These are phyloP conservation scores for Xerocomellus dryophilus DNA, from an alignment of 768 basidiomycete species.

Conservation along the genomic window DNA sequence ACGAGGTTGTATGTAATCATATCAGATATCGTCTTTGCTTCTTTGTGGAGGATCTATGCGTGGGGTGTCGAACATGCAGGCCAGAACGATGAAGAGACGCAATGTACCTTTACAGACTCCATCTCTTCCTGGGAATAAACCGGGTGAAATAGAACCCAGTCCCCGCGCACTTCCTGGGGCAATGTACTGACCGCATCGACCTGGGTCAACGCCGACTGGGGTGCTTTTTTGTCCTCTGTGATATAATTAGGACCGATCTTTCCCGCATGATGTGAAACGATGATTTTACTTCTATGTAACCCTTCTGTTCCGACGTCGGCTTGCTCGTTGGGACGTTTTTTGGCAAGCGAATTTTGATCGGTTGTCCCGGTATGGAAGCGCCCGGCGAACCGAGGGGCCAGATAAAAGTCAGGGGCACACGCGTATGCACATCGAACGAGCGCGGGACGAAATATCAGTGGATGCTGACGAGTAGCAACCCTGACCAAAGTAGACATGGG, in stretches of 20 bases:
- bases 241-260: neutral
- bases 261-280: neutral
- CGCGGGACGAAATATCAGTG: constrained; percentile 9
- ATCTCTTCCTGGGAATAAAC: constrained; percentile 79
- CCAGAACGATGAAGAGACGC: neutral
- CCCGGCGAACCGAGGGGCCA: neutral
- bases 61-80: constrained; percentile 3
- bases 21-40: constrained; percentile 66
- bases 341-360: constrained; percentile 23
- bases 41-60: constrained; percentile 63
- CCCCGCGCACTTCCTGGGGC: constrained; percentile 58
- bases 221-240: constrained; percentile 27
- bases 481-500: constrained; percentile 19
- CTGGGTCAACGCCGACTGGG: constrained; percentile 16
- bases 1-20: constrained; percentile 69
- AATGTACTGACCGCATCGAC: constrained; percentile 51
- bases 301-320: constrained; percentile 35
- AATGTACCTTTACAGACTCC: constrained; percentile 61
- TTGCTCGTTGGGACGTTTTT: constrained; percentile 22
- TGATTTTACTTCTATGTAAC: constrained; percentile 30
- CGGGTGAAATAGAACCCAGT: constrained; percentile 93
- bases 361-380: constrained; percentile 27
- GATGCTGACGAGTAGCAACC: constrained; percentile 8
- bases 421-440: constrained; percentile 6
- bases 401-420: constrained; percentile 2